A percentile compares a stretch with the other conserved stretches of the same genome.
phyloP scores from a whole-genome alignment of 2,329 filamentous ascomycete genomes.

The Aspergillus novofumigatus region DNA sequence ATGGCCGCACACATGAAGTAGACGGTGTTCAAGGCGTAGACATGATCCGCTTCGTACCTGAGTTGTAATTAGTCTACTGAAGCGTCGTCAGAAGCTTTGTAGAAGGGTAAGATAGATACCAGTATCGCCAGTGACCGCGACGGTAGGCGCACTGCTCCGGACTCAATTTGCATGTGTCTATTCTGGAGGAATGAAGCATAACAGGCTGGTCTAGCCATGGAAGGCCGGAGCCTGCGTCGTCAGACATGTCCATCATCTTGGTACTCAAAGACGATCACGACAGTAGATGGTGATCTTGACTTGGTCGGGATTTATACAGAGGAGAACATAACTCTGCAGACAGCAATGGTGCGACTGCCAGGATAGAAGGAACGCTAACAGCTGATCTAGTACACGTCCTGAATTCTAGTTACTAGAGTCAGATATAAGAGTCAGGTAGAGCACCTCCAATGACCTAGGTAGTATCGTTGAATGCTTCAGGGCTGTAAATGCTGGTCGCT shows the following conservation, averaged over 20 bases:
- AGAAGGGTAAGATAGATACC: conserved; percentile 17
- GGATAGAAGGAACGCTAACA: too few species aligned
- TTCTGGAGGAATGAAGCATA: conserved; percentile 28
- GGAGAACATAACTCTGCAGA: not conserved
- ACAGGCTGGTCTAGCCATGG: conserved; percentile 33
- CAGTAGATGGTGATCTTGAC: not conserved
- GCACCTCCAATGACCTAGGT: too few species aligned
- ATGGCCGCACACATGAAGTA: conserved; percentile 52
- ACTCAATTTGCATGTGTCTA: conserved; percentile 25
- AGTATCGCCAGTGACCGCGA: conserved; percentile 25
- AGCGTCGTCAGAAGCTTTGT: not conserved
- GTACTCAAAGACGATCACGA: not conserved
- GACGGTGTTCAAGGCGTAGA: conserved; percentile 50
- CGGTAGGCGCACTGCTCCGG: conserved; percentile 28
- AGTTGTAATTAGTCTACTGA: not conserved
- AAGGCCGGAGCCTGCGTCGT: conserved; percentile 2
- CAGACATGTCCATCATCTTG: conserved; percentile 16
- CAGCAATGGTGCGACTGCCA: too few species aligned
- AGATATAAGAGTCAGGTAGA: too few species aligned
- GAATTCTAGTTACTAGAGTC: too few species aligned
- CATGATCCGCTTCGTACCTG: conserved; percentile 54
- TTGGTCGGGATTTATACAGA: too few species aligned
- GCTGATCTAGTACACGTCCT: too few species aligned
- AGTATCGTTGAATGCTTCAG: too few species aligned
- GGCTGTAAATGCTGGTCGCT: too few species aligned